phyloP scores from a whole-genome alignment of 768 basidiomycete genomes.

The Amanita jacksonii region DNA sequence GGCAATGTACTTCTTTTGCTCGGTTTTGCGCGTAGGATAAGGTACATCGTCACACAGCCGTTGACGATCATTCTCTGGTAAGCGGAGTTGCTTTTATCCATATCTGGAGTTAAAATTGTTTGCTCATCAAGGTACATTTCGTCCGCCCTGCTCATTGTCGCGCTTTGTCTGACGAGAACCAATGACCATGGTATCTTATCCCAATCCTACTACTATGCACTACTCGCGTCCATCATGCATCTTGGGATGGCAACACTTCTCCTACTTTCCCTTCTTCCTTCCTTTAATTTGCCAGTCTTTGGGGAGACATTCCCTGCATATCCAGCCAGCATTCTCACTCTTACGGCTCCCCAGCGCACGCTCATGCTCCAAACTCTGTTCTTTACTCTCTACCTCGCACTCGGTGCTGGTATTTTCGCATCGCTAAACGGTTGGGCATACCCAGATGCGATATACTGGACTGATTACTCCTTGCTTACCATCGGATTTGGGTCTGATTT shows the following conservation, averaged over 20 bases:
- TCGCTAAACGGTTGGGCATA: conserved; percentile 27
- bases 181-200: conserved; percentile 16
- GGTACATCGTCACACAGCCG: conserved; percentile 26
- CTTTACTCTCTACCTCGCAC: conserved; percentile 29
- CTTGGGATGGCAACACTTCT: conserved; percentile 21
- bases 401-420: conserved; percentile 29
- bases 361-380: conserved; percentile 34
- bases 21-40: conserved; percentile 28
- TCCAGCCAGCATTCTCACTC: conserved; percentile 24
- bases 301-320: conserved; percentile 24
- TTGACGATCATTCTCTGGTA: conserved; percentile 29
- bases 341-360: conserved; percentile 30
- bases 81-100: neutral
- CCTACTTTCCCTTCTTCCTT: conserved; percentile 14
- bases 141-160: conserved; percentile 23
- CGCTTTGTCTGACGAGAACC: conserved; percentile 20
- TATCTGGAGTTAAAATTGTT: neutral
- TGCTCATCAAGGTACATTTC: conserved; percentile 25
- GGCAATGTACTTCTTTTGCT: conserved; percentile 28
- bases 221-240: conserved; percentile 24
- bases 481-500: conserved; percentile 33
- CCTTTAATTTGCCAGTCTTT: conserved; percentile 20
- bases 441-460: conserved; percentile 32
- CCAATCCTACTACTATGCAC: conserved; percentile 30
- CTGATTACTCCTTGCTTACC: conserved; percentile 32